Evolutionary conservation across 495 filamentous ascomycete genomes (phyloP), one percentile per base, ranked within the genome.

Genomic region (Oidiodendron maius): DNA sequence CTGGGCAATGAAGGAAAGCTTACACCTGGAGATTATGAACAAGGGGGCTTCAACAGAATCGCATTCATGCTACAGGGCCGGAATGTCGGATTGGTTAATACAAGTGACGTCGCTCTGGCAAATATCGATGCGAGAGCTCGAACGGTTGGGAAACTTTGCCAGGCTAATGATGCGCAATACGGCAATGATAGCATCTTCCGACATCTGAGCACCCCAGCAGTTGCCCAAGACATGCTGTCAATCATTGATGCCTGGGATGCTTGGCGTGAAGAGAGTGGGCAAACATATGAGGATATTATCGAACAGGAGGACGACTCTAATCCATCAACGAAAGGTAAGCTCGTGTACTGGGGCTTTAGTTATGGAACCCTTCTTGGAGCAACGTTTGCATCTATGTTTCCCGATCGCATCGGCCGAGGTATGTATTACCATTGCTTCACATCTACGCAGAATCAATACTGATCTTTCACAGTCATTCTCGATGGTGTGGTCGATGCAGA

Each of bases 331-430:
- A 53, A 53, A 44, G 50, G 50, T 3, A 65, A 66, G 17, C 62
- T 85, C 16, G 68, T 77, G 4, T 84, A 78, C 40, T 83, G 83
- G 68, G 76, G 84, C 9, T 74, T 84, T 13, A 82, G 77, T n/a
- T 87, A 87, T 54, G 84, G 83, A 3, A 83, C 81, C 1, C 62
- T 81, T 3, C 74, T 87, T 3, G 83, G 82, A 0, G 67, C 78
- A 59, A 87, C 64, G 12, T 76, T 72, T 55, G 71, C 63, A 34
- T 60, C 63, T 30, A 71, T 70, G 68, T 75, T 72, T 25, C 71
- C 71, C 8, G 57, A 63, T 48, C 67, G 62, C 41, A 70, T 70
- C 3, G 73, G 70, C 13, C 64, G 71, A 9, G 55, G 74, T n/a
- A n/a, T 37, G 66, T 75, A 18, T 36, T 34, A 32, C 24, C 8